Base-by-base conservation (phyloP, 306 rosid genomes). In the Acmispon strigosus region DNA sequence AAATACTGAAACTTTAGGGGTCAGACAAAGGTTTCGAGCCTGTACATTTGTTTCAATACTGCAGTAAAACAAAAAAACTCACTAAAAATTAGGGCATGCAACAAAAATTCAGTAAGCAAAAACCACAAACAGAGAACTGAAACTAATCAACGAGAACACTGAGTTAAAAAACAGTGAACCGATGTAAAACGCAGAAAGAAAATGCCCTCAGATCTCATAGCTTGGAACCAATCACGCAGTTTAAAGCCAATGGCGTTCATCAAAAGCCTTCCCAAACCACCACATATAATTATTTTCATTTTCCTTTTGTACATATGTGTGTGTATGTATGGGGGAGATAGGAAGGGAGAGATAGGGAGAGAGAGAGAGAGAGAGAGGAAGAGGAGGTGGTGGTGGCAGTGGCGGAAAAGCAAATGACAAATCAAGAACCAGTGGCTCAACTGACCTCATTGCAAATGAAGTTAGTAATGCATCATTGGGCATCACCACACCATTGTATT, bases 171-270 rank as follows among this genome's bases (percentile, higher is more conserved):
- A 2, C 4, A 27, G 34, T 27, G 34, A 27, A 27, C 34, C 34
- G 24, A 22, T 1, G 24, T 1, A 22, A 22, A 12, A 4, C 24
- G 1, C 8, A 6, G 20, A 32, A 34, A 18, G 5, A 9, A 48
- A 63, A 73, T 2, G 52, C 76, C 78, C 78, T 73, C 83, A 52
- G 83, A 84, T 80, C 85, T 69, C 78, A 73, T 58, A 80, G 69
- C 68, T 67, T 36, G 16, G 65, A 29, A 42, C 3, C 4, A 53
- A 77, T 69, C 76, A 36, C 44, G 59, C 68, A 71, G 65, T 41
- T 76, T 29, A 8, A 45, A 64, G 45, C 57, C 71, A 66, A 15
- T 45, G 76, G 74, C 36, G 51, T 66, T 79, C 79, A 43, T 49
- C 76, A 54, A 76, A 54, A 66, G 34, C 81, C 70, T 43, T 66